Evolutionary conservation across 164 flowering plant genomes (phyloP).

Genomic region (Nymphaea colorata): DNA sequence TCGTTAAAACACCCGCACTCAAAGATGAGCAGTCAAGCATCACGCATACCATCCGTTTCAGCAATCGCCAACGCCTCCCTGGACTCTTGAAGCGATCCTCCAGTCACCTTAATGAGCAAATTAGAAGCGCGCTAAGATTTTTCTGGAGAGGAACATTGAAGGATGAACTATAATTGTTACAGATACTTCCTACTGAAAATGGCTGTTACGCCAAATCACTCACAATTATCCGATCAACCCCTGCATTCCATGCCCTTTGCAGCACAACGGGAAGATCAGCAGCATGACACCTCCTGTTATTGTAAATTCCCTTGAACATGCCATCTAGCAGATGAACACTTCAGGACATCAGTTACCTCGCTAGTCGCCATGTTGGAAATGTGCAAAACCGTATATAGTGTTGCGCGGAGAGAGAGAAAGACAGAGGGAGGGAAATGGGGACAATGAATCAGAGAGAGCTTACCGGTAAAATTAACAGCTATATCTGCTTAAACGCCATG

Average conservation of each 20-base stretch:
- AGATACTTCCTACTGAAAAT: too few species aligned
- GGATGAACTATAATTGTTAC: neutral
- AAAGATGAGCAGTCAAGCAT: too few species aligned
- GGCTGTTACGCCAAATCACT: constrained; percentile 2
- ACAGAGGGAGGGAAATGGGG: neutral
- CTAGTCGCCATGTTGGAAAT: neutral
- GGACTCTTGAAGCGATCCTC: constrained; percentile 97
- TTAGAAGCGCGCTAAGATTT: too few species aligned
- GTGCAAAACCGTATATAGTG: neutral
- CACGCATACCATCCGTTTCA: constrained; percentile 71
- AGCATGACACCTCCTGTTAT: constrained; percentile 72
- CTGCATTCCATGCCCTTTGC: constrained; percentile 83
- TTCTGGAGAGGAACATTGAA: neutral
- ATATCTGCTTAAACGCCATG: constrained; percentile 39
- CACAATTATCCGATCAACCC: constrained; percentile 88
- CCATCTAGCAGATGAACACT: constrained; percentile 30
- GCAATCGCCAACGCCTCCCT: constrained; percentile 90
- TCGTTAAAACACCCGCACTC: too few species aligned
- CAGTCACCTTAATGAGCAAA: constrained; percentile 55
- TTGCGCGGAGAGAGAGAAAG: neutral
- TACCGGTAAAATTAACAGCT: constrained; percentile 96
- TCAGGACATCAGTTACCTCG: neutral
- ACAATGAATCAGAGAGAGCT: constrained; percentile 1
- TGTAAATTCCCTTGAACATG: constrained; percentile 92
- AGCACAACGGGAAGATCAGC: constrained; percentile 63